These are phyloP conservation scores for Lodderomyces metapsilosis DNA, from an alignment of 1,139 yeast species.

Conservation along the genomic window DNA sequence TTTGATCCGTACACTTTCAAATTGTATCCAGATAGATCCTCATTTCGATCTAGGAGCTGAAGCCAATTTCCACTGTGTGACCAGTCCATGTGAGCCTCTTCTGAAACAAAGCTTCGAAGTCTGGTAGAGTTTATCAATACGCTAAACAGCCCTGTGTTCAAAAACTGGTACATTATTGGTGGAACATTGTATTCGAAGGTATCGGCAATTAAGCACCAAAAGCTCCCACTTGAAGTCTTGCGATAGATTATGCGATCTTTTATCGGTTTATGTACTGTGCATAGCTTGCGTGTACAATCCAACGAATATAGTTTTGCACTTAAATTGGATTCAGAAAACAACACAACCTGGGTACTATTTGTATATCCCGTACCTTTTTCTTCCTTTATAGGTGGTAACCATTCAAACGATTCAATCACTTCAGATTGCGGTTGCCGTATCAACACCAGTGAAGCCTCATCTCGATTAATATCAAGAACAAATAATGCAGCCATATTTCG, in stretches of 20 bases:
- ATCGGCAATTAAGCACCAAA: slow-evolving; percentile 33
- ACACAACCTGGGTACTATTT: slow-evolving; percentile 33
- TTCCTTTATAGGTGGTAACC: slow-evolving; percentile 25
- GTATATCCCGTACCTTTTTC: slow-evolving; percentile 27
- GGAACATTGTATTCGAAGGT: slow-evolving; percentile 15
- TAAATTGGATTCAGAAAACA: slow-evolving; percentile 29
- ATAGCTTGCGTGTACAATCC: slow-evolving; percentile 34
- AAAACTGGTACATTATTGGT: slow-evolving; percentile 34
- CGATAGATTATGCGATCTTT: slow-evolving; percentile 16
- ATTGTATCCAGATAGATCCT: slow-evolving; percentile 29
- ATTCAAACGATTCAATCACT: slow-evolving; percentile 32
- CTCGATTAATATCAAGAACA: slow-evolving; percentile 23
- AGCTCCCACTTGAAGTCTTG: slow-evolving; percentile 22
- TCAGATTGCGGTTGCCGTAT: slow-evolving; percentile 28
- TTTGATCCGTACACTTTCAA: slow-evolving; percentile 28
- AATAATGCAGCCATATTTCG: slow-evolving; percentile 22
- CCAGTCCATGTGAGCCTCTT: slow-evolving; percentile 27
- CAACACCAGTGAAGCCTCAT: slow-evolving; percentile 24
- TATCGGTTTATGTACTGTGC: slow-evolving; percentile 33
- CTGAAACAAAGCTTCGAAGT: slow-evolving; percentile 18
- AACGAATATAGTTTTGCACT: slow-evolving; percentile 37
- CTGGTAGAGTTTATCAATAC: slow-evolving; percentile 21
- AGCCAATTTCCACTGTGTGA: slow-evolving; percentile 38
- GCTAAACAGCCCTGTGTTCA: slow-evolving; percentile 36
- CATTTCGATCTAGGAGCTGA: slow-evolving; percentile 24